Conservation (phyloP, 2,329 filamentous ascomycete species). For the Fusarium nelsonii region DNA sequence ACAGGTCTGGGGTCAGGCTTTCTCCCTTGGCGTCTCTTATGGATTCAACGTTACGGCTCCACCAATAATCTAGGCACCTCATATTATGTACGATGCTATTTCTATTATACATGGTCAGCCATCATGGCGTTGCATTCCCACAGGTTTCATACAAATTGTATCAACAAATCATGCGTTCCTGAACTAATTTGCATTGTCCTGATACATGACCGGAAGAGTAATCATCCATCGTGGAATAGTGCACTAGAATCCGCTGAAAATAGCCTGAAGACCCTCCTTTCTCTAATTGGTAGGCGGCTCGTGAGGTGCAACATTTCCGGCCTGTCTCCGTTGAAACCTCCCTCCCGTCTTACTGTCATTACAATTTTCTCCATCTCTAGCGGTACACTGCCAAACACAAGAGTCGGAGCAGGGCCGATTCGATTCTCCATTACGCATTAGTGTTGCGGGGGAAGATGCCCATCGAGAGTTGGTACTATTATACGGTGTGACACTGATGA, state of each 20-base stretch:
- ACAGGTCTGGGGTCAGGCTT: constrained; percentile 27
- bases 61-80: constrained; percentile 5
- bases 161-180: constrained; percentile 4
- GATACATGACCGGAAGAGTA: not conserved
- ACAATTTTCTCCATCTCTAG: constrained; percentile 9
- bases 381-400: constrained; percentile 23
- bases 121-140: constrained; percentile 7
- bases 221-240: not conserved
- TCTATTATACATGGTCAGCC: constrained; percentile 23
- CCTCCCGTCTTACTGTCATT: constrained; percentile 36
- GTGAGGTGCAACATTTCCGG: constrained; percentile 22
- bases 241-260: not conserved
- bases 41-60: constrained; percentile 6
- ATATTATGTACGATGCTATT: constrained; percentile 4
- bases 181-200: not conserved
- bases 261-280: not conserved
- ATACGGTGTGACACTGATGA: constrained; percentile 24
- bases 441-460: constrained; percentile 19
- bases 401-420: constrained; percentile 36
- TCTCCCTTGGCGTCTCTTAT: constrained; percentile 26
- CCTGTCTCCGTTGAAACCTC: constrained; percentile 36
- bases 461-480: not conserved
- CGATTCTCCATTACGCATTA: constrained; percentile 14
- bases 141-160: constrained; percentile 6
- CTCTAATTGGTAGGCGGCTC: constrained; percentile 2